Evolutionary conservation across 2,329 filamentous ascomycete genomes (phyloP).

Genomic region (Neurospora sp.): DNA sequence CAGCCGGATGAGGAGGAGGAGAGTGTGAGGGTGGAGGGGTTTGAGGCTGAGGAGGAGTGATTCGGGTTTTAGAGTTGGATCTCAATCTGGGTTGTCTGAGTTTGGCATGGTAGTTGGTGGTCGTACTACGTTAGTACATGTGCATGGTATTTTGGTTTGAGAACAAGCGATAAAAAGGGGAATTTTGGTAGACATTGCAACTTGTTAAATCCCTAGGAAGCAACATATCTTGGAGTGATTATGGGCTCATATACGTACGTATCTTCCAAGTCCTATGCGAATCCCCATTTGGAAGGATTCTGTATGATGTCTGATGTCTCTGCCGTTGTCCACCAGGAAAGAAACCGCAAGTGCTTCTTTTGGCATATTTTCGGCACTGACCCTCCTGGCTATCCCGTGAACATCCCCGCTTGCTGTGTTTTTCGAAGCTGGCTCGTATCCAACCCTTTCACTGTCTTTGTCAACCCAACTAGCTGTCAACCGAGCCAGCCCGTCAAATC

Average conservation of each 20-base stretch:
- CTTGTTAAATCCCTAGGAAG: neutral
- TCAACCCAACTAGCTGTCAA: too few relatives aligned
- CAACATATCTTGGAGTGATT: neutral
- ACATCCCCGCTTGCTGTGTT: neutral
- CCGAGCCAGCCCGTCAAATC: neutral
- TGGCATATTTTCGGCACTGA: too few relatives aligned
- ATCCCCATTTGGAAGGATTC: too few relatives aligned
- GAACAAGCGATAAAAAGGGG: neutral
- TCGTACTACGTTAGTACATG: neutral
- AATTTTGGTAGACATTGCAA: neutral
- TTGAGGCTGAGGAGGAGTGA: slow-evolving; percentile 22
- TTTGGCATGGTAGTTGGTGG: neutral
- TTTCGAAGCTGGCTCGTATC: neutral
- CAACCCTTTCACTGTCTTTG: too few relatives aligned
- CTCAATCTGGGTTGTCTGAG: neutral
- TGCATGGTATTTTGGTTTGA: neutral
- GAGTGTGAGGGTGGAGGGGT: slow-evolving; percentile 19
- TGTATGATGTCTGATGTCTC: too few relatives aligned
- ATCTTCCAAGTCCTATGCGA: too few relatives aligned
- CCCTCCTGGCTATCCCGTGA: too few relatives aligned
- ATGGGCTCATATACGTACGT: neutral
- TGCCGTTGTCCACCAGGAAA: too few relatives aligned
- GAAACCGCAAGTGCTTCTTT: too few relatives aligned
- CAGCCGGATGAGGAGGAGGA: slow-evolving; percentile 18
- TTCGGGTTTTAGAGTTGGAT: neutral